phyloP scores from a whole-genome alignment of 2,329 filamentous ascomycete genomes.

The Calonectria hongkongensis region DNA sequence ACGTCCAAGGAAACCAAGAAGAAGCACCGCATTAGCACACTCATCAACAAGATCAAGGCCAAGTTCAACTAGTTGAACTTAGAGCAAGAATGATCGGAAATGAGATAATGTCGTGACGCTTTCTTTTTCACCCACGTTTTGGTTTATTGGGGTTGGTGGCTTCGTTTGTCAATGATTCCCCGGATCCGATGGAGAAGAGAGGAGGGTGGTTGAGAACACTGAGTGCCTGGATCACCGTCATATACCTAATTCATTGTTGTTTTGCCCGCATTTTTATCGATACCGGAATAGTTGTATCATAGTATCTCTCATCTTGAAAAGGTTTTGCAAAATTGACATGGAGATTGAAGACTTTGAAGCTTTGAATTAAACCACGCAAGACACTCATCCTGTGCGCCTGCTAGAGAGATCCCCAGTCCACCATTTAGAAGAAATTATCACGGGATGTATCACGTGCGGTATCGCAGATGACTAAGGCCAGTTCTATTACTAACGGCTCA shows the following conservation, averaged over 20 bases:
- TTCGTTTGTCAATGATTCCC: slow-evolving; percentile 65
- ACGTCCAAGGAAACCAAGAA: slow-evolving; percentile 72
- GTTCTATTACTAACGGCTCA: slow-evolving; percentile 28
- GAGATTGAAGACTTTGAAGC: background rate
- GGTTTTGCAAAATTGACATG: slow-evolving; percentile 23
- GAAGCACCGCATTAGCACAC: slow-evolving; percentile 79
- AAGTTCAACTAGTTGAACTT: slow-evolving; percentile 61
- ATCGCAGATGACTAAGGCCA: slow-evolving; percentile 46
- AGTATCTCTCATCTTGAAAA: slow-evolving; percentile 44
- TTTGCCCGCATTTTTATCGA: slow-evolving; percentile 52
- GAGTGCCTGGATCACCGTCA: slow-evolving; percentile 58
- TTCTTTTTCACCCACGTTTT: slow-evolving; percentile 53
- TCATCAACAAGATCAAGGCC: slow-evolving; percentile 75
- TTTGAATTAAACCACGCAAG: background rate
- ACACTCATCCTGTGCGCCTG: background rate
- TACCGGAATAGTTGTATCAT: slow-evolving; percentile 52
- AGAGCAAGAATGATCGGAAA: slow-evolving; percentile 39
- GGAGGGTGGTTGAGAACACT: slow-evolving; percentile 55
- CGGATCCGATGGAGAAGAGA: slow-evolving; percentile 57
- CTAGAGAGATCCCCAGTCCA: background rate
- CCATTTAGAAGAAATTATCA: slow-evolving; percentile 4
- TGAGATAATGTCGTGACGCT: slow-evolving; percentile 53
- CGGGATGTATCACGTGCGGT: slow-evolving; percentile 36
- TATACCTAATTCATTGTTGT: slow-evolving; percentile 61
- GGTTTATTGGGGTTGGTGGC: slow-evolving; percentile 59